phyloP scores from a whole-genome alignment of 2,329 filamentous ascomycete species.

The Lecanicillium sp. region DNA sequence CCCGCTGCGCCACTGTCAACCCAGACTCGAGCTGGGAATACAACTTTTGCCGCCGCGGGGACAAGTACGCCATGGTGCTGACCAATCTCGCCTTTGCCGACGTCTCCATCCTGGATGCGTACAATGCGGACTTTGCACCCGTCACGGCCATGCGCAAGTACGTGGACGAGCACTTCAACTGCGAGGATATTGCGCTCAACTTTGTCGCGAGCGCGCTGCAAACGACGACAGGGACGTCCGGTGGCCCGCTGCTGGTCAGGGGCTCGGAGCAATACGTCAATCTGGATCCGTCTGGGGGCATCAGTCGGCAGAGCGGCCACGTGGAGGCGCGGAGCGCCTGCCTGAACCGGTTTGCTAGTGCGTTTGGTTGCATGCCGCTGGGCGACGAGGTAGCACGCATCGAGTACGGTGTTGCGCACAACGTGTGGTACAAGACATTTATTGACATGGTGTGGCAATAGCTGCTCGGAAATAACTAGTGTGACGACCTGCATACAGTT shows the following conservation, averaged over 20 bases:
- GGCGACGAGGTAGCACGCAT: constrained; percentile 7
- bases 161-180: constrained; percentile 34
- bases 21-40: constrained; percentile 26
- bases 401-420: neutral
- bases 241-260: constrained; percentile 29
- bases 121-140: constrained; percentile 29
- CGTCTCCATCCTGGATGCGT: constrained; percentile 33
- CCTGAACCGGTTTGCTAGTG: constrained; percentile 28
- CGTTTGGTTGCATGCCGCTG: constrained; percentile 31
- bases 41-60: constrained; percentile 26
- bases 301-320: constrained; percentile 28
- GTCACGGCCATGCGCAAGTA: constrained; percentile 29
- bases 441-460: neutral
- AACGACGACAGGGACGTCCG: constrained; percentile 17
- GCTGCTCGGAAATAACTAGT: too few relatives aligned
- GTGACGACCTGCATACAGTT: too few relatives aligned
- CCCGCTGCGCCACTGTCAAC: constrained; percentile 28
- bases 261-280: constrained; percentile 29
- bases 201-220: constrained; percentile 27
- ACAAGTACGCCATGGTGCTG: constrained; percentile 31
- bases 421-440: neutral
- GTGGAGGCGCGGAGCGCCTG: constrained; percentile 29
- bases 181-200: constrained; percentile 36
- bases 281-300: constrained; percentile 26
- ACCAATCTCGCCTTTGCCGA: constrained; percentile 34